These are phyloP conservation scores for Trichophyton verrucosum DNA, from an alignment of 2,329 filamentous ascomycete species.

Conservation along the genomic window DNA sequence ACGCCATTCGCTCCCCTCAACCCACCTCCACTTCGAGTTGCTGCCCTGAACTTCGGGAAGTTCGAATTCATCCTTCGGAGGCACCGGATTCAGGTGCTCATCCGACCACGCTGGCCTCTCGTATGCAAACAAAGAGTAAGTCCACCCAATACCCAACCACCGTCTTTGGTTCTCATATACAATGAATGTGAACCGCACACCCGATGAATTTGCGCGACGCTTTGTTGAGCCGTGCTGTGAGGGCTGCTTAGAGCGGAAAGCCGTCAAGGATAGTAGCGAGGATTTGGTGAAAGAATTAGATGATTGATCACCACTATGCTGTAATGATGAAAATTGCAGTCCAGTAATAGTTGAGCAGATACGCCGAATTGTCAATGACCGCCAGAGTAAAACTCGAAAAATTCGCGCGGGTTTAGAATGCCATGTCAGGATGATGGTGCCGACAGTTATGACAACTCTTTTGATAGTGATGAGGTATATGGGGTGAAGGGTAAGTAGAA, in stretches of 20 bases:
- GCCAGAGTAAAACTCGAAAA: slow-evolving; percentile 77
- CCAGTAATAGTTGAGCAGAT: slow-evolving; percentile 65
- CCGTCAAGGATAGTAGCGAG: slow-evolving; percentile 21
- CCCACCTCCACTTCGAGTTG: slow-evolving; percentile 64
- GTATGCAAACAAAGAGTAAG: slow-evolving; percentile 76
- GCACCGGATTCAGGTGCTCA: slow-evolving; percentile 75
- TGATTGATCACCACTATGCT: slow-evolving; percentile 6
- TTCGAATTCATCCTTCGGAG: slow-evolving; percentile 59
- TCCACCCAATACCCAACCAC: slow-evolving; percentile 94
- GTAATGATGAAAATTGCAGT: slow-evolving; percentile 32
- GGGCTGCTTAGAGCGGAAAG: slow-evolving; percentile 26
- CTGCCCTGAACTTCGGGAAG: slow-evolving; percentile 55
- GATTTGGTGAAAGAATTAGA: slow-evolving; percentile 19
- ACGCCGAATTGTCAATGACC: slow-evolving; percentile 61
- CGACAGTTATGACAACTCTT: slow-evolving; percentile 70
- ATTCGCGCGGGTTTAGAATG: slow-evolving; percentile 80
- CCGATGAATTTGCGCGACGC: slow-evolving; percentile 45
- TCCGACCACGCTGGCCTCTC: slow-evolving; percentile 90
- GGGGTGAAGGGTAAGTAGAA: slow-evolving; percentile 67
- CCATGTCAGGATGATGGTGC: slow-evolving; percentile 80
- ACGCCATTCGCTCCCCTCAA: slow-evolving; percentile 70
- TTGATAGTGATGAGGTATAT: slow-evolving; percentile 75
- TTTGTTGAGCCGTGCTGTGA: slow-evolving; percentile 35
- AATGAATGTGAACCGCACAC: slow-evolving; percentile 91
- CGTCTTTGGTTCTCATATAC: slow-evolving; percentile 92